A percentile compares a stretch with the other conserved stretches of the same genome.
These are phyloP conservation scores for Halophytophthora batemanensis DNA, from an alignment of 352 stramenopile genomes.

Conservation along the genomic window DNA sequence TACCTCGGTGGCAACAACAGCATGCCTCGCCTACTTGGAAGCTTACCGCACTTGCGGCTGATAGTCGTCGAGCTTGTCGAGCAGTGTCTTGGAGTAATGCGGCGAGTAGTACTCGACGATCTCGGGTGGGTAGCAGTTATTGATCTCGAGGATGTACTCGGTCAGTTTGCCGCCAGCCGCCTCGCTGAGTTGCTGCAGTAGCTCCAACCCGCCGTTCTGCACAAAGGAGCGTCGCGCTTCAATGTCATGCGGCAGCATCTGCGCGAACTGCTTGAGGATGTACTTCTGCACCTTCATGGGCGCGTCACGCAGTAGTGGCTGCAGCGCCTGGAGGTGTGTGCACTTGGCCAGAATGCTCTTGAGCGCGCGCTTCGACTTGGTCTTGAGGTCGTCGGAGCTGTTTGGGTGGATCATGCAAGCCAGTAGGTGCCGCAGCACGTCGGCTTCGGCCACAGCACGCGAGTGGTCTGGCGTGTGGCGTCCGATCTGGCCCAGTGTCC, in stretches of 20 bases:
- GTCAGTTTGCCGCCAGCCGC: conserved; percentile 91
- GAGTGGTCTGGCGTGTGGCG: conserved; percentile 93
- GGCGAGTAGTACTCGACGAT: conserved; percentile 97
- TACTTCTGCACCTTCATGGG: conserved; percentile 96
- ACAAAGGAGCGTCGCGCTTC: conserved; percentile 92
- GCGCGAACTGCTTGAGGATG: conserved; percentile 94
- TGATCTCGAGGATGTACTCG: conserved; percentile 95
- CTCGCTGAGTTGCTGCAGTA: conserved; percentile 92
- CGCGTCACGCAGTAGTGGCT: conserved; percentile 90
- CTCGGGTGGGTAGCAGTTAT: conserved; percentile 94
- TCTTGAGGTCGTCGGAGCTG: conserved; percentile 92
- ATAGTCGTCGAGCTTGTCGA: conserved; percentile 96
- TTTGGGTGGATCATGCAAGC: conserved; percentile 93
- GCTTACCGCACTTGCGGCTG: conserved; percentile 83
- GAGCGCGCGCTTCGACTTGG: conserved; percentile 92
- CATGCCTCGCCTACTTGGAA: not conserved
- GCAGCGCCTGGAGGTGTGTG: conserved; percentile 91
- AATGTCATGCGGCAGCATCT: conserved; percentile 93
- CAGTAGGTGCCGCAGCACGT: conserved; percentile 91
- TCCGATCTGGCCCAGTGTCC: conserved; percentile 94
- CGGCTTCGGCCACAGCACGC: conserved; percentile 88
- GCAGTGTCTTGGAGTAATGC: conserved; percentile 95
- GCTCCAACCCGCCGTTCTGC: conserved; percentile 91
- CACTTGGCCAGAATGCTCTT: conserved; percentile 95
- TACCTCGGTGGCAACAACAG: not conserved